Evolutionary conservation across 345 rosid species (phyloP).

Genomic region (Linum lewisii): DNA sequence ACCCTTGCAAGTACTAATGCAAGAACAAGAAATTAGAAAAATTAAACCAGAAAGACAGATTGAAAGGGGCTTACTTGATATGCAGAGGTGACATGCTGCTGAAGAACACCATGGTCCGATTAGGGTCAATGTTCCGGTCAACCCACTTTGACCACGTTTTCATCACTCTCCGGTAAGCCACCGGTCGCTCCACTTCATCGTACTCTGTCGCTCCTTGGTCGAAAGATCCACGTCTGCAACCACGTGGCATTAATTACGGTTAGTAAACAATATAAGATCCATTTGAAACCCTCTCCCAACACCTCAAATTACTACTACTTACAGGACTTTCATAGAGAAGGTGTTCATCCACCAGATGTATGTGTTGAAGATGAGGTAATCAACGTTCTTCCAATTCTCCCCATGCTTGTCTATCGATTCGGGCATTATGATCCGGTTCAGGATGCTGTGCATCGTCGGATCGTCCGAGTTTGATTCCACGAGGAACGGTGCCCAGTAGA

Average conservation of each 20-base stretch:
- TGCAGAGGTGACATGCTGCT: conserved; percentile 85
- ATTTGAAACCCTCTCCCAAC: too few relatives aligned
- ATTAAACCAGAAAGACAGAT: not conserved
- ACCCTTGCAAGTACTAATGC: too few relatives aligned
- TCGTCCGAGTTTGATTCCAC: conserved; percentile 94
- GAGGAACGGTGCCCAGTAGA: conserved; percentile 83
- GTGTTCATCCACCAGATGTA: conserved; percentile 92
- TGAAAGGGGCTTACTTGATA: conserved; percentile 32
- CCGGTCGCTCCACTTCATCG: conserved; percentile 45
- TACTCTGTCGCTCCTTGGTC: conserved; percentile 66
- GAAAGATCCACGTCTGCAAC: conserved; percentile 74
- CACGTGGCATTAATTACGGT: conserved; percentile 24
- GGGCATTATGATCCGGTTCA: conserved; percentile 61
- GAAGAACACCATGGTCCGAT: conserved; percentile 74
- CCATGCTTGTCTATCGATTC: conserved; percentile 82
- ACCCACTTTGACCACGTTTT: conserved; percentile 96
- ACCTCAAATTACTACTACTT: too few relatives aligned
- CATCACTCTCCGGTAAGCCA: conserved; percentile 61
- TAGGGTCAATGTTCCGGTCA: conserved; percentile 63
- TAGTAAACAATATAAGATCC: too few relatives aligned
- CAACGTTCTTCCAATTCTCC: conserved; percentile 63
- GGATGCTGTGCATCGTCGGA: conserved; percentile 57
- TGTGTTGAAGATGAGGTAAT: conserved; percentile 67
- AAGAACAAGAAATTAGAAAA: not conserved
- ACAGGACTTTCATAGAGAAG: conserved; percentile 59